phyloP scores from a whole-genome alignment of 352 stramenopile genomes.

The Pelagophyceae sp. region DNA sequence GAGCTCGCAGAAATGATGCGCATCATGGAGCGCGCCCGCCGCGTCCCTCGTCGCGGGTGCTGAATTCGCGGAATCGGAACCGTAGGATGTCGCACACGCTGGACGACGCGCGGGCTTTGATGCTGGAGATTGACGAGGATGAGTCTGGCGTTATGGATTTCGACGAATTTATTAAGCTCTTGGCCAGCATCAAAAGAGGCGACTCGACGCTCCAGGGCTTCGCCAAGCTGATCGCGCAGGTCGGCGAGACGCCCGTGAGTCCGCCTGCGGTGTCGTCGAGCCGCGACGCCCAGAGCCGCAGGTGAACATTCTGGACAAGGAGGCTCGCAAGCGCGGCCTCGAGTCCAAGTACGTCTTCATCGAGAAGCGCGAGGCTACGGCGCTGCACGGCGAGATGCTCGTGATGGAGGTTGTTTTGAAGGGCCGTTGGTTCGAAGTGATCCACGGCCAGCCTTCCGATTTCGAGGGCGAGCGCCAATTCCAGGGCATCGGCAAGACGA shows the following conservation, averaged over 20 bases:
- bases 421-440: conserved; percentile 25
- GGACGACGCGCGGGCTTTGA: conserved; percentile 27
- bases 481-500: conserved; percentile 39
- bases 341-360: conserved; percentile 32
- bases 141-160: conserved; percentile 33
- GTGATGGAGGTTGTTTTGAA: conserved; percentile 36
- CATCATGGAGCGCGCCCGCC: no score
- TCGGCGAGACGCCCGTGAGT: conserved; percentile 35
- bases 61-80: no score
- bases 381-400: conserved; percentile 26
- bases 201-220: conserved; percentile 26
- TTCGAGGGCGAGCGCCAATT: conserved; percentile 29
- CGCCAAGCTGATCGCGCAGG: conserved; percentile 25
- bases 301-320: conserved; percentile 18
- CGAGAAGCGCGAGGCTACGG: conserved; percentile 33
- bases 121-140: conserved; percentile 34
- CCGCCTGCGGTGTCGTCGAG: no score
- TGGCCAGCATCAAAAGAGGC: conserved; percentile 28
- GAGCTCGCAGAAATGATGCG: conserved; percentile 24
- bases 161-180: conserved; percentile 28
- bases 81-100: conserved; percentile 29
- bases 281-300: no score
- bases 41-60: no score
- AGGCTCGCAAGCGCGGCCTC: conserved; percentile 24
- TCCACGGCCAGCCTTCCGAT: conserved; percentile 14